These are phyloP conservation scores for Pelargonium nanum DNA, from an alignment of 345 rosid species.

Conservation along the genomic window DNA sequence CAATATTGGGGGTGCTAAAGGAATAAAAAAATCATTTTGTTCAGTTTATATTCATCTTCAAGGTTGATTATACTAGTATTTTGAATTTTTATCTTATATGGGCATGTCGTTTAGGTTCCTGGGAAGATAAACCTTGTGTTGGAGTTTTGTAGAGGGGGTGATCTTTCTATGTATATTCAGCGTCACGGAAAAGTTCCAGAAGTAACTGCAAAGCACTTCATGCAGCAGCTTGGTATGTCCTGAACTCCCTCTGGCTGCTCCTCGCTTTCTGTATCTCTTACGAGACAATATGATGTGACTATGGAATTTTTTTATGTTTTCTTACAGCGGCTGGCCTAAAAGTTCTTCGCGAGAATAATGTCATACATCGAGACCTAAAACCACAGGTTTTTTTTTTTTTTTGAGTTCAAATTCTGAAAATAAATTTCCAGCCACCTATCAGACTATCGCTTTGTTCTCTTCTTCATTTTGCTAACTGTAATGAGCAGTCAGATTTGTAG, in stretches of 20 bases:
- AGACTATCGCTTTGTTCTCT: too few species aligned
- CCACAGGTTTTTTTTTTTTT: slow-evolving; percentile 61
- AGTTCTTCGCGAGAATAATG: slow-evolving; percentile 83
- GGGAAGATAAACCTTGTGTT: slow-evolving; percentile 79
- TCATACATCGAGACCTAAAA: slow-evolving; percentile 91
- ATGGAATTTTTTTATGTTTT: slow-evolving; percentile 4
- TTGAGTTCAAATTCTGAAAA: not conserved
- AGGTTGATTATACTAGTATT: not conserved
- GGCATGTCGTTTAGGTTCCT: slow-evolving; percentile 37
- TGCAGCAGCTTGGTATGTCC: slow-evolving; percentile 76
- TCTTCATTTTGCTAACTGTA: too few species aligned
- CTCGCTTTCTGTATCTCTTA: slow-evolving; percentile 12
- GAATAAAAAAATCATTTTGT: not conserved
- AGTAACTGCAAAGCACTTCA: slow-evolving; percentile 74
- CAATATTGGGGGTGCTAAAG: not conserved
- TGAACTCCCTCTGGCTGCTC: not conserved
- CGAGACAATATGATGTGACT: slow-evolving; percentile 7
- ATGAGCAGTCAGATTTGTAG: too few species aligned
- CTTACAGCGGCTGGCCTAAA: slow-evolving; percentile 69
- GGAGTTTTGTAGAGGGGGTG: slow-evolving; percentile 93
- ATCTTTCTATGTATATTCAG: slow-evolving; percentile 72
- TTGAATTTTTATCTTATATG: not conserved
- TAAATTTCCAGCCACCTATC: not conserved
- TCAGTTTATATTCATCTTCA: not conserved
- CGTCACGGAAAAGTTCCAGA: slow-evolving; percentile 68